Conservation (phyloP, 306 rosid species). For the Leucaena leucocephala region DNA sequence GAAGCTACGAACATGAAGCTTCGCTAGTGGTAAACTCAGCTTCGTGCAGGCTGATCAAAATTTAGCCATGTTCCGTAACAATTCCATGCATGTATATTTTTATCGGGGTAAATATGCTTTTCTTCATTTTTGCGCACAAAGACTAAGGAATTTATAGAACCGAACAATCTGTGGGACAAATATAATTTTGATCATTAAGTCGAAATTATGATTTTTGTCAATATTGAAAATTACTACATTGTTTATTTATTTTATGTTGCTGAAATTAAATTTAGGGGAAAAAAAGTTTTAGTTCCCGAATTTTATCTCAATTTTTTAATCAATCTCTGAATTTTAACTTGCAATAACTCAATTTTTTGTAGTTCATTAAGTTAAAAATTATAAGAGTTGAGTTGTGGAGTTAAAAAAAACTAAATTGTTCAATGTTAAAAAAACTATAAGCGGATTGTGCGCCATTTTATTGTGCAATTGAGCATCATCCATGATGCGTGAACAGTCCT, state of each 20-base stretch:
- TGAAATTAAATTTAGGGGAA: too few species aligned
- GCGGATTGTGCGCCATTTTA: neutral
- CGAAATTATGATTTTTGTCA: neutral
- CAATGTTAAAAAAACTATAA: too few species aligned
- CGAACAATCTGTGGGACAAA: neutral
- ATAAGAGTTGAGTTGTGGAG: neutral
- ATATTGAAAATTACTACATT: too few species aligned
- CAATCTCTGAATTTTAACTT: too few species aligned
- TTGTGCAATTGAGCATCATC: neutral
- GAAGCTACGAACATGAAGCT: conserved; percentile 16
- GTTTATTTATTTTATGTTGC: neutral
- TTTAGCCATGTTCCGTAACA: neutral
- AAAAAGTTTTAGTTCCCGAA: too few species aligned
- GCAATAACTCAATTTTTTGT: too few species aligned
- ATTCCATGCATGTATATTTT: too few species aligned
- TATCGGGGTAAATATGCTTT: neutral
- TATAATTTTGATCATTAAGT: neutral
- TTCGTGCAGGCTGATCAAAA: conserved; percentile 12
- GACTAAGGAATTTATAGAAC: conserved; percentile 1
- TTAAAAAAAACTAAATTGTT: too few species aligned
- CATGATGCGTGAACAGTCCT: neutral
- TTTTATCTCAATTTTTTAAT: too few species aligned
- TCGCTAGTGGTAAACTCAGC: conserved; percentile 10
- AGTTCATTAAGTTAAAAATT: too few species aligned
- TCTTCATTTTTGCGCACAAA: neutral